Evolutionary conservation across 169 alveolate species (phyloP), one percentile per base, ranked within the genome.

Genomic region (Babesia ovis): DNA sequence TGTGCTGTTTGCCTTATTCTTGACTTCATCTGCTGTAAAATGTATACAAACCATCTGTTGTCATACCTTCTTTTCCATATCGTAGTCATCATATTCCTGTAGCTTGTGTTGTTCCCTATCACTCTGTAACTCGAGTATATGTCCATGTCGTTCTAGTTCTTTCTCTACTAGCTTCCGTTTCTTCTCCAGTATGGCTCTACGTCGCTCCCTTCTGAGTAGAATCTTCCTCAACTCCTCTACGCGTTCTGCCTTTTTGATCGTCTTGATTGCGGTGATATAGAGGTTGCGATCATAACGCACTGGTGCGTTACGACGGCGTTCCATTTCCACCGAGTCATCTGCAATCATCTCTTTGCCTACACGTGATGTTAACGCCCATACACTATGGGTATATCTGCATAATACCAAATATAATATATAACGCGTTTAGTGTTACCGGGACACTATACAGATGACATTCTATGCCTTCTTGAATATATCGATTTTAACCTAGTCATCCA

Each of bases 271-370:
- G 79, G 95, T 94, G 35, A 96, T 94, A 85, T 93, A 93, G 64
- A 95, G 57, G 67, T 95, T 93, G 67, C 99, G 92, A 90, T 98
- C 97, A 85, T 98, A 98, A 51, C 97, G 91, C 58, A 94, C 86
- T 4, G 99, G 99, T 46, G 91, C 92, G 80, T 97, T 96, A 73
- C 99, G 87, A 71, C 95, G 93, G 93, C 95, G 91, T 92, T 98
- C 99, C 80, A 96, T 96, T 46, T 96, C 98, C 67, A 97, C 95
- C 23, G 96, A 94, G 31, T 95, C 85, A 83, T 98, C 99, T 9
- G 91, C 90, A 41, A 90, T 90, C 96, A 97, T 90, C 91, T 98
- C 99, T 89, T 98, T 96, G 32, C 98, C 97, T 53, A 25, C 18
- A n/a, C n/a, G n/a, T n/a, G n/a, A n/a, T n/a, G n/a, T n/a, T n/a